phyloP scores from a whole-genome alignment of 805 yeast genomes.

The Danielia oregonensis region DNA sequence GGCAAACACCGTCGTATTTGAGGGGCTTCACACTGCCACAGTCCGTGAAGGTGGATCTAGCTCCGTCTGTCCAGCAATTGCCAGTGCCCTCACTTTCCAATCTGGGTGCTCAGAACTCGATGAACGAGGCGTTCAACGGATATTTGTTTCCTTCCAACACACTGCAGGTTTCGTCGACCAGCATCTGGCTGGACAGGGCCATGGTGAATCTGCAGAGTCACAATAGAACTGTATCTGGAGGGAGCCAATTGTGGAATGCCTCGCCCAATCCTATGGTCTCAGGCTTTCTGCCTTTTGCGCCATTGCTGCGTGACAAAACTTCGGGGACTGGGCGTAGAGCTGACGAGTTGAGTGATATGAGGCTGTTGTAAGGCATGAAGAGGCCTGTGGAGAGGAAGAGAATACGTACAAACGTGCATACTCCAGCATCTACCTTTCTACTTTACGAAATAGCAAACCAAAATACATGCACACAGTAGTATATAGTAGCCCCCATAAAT shows the following conservation, averaged over 20 bases:
- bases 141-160: constrained; percentile 8
- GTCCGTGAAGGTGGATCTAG: neutral
- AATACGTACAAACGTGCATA: too few relatives aligned
- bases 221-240: constrained; percentile 5
- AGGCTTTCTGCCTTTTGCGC: constrained; percentile 14
- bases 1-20: neutral
- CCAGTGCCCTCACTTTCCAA: constrained; percentile 3
- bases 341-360: constrained; percentile 4
- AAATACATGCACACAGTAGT: too few relatives aligned
- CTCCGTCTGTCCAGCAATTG: neutral
- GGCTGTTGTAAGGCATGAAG: constrained; percentile 2
- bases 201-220: constrained; percentile 7
- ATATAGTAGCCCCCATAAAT: too few relatives aligned
- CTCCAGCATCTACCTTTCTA: too few relatives aligned
- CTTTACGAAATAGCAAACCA: too few relatives aligned
- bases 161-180: constrained; percentile 5
- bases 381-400: too few relatives aligned
- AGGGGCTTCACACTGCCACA: neutral
- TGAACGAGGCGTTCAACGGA: constrained; percentile 8
- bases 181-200: constrained; percentile 17
- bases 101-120: too few relatives aligned
- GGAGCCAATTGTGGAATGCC: neutral
- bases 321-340: neutral
- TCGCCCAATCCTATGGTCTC: constrained; percentile 1
- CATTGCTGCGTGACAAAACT: neutral